Conservation (phyloP, 176 grass and related monocot species). For the Microstegium vimineum region DNA sequence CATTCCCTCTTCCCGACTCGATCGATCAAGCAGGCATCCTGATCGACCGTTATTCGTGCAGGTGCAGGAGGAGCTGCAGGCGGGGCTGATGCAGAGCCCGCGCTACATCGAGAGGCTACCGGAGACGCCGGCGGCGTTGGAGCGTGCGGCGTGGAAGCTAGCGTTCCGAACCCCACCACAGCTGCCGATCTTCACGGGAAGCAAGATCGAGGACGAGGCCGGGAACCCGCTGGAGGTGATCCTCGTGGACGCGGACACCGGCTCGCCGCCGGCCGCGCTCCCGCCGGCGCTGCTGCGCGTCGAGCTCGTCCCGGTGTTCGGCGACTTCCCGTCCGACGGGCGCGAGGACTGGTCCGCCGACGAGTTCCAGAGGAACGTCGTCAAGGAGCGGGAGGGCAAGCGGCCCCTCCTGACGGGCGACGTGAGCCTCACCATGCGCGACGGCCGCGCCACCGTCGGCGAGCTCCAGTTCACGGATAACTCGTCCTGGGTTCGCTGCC, state of each 20-base stretch:
- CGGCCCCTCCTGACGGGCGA: slow-evolving; percentile 82
- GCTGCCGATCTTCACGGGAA: slow-evolving; percentile 72
- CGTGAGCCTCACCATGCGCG: slow-evolving; percentile 42
- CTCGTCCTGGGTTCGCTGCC: slow-evolving; percentile 74
- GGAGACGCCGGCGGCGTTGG: background rate
- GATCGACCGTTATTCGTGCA: slow-evolving; percentile 29
- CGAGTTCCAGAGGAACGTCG: background rate
- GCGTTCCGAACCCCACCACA: slow-evolving; percentile 38
- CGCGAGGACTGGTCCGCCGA: slow-evolving; percentile 43
- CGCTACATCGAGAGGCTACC: slow-evolving; percentile 34
- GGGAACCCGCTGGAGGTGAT: slow-evolving; percentile 48
- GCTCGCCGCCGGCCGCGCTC: background rate
- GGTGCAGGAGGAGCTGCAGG: slow-evolving; percentile 86
- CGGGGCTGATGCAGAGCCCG: slow-evolving; percentile 42
- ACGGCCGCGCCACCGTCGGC: slow-evolving; percentile 33
- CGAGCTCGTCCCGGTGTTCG: slow-evolving; percentile 66
- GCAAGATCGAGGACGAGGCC: slow-evolving; percentile 56
- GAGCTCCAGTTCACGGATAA: slow-evolving; percentile 96
- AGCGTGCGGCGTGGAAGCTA: slow-evolving; percentile 37
- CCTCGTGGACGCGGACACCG: slow-evolving; percentile 32
- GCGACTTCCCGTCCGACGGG: slow-evolving; percentile 49
- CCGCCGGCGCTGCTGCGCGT: slow-evolving; percentile 46
- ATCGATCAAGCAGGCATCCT: background rate
- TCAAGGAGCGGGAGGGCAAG: slow-evolving; percentile 70
- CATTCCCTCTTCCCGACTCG: background rate